Conservation (phyloP, 1,139 yeast species). For the Protomyces arabidopsidicola region DNA sequence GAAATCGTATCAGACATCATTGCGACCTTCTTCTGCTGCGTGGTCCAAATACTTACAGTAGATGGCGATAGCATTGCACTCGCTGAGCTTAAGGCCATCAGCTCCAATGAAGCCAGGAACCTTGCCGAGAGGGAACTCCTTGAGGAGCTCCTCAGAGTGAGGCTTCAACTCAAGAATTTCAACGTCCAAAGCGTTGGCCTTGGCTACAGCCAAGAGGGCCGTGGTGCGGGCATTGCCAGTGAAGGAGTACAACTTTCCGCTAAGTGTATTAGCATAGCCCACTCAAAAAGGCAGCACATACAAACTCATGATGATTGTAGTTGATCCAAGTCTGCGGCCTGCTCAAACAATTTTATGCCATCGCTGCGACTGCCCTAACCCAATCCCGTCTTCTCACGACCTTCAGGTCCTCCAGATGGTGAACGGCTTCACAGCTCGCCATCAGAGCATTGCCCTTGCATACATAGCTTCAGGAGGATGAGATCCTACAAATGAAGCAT, state of each 20-base stretch:
- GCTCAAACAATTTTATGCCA: too few species aligned
- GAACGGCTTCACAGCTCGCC: too few species aligned
- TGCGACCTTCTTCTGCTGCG: background rate
- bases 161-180: slow-evolving; percentile 48
- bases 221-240: slow-evolving; percentile 25
- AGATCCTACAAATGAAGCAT: too few species aligned
- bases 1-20: slow-evolving; percentile 30
- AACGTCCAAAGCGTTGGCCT: slow-evolving; percentile 68
- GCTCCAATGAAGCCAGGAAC: slow-evolving; percentile 73
- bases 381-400: background rate
- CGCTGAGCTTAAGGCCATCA: slow-evolving; percentile 73
- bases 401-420: background rate
- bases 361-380: background rate
- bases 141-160: slow-evolving; percentile 48
- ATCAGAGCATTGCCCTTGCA: too few species aligned
- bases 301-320: background rate
- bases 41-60: slow-evolving; percentile 40
- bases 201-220: slow-evolving; percentile 46
- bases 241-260: slow-evolving; percentile 24
- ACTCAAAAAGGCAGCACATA: background rate
- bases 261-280: background rate
- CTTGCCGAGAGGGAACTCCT: slow-evolving; percentile 52
- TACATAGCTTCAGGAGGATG: too few species aligned
- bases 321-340: background rate
- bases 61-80: slow-evolving; percentile 64